phyloP scores from a whole-genome alignment of 305 asterid species.

The Caryopteris hybrid region DNA sequence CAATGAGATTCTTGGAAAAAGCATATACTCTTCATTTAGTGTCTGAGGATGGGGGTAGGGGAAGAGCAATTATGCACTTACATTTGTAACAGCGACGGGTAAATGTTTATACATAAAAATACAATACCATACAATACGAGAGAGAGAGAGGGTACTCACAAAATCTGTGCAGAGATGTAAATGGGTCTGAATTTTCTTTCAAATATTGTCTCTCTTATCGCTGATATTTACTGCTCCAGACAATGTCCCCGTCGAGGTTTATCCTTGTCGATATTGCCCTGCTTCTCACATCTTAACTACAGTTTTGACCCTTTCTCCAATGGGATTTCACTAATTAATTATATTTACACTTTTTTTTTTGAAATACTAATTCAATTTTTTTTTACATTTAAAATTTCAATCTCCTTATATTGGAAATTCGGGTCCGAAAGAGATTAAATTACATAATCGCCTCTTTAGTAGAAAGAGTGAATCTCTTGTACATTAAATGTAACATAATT shows the following conservation, averaged over 20 bases:
- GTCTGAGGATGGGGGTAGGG: neutral
- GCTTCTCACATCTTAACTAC: conserved; percentile 10
- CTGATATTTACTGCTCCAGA: conserved; percentile 30
- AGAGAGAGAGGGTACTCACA: conserved; percentile 18
- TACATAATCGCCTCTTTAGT: too few relatives aligned
- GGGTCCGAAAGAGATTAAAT: too few relatives aligned
- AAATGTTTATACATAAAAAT: conserved; percentile 20
- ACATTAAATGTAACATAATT: too few relatives aligned
- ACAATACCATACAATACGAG: conserved; percentile 10
- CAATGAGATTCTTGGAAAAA: neutral
- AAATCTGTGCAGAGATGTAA: conserved; percentile 35
- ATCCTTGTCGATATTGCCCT: conserved; percentile 16
- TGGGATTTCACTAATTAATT: neutral
- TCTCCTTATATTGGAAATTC: too few relatives aligned
- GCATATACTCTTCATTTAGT: conserved; percentile 8
- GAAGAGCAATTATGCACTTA: conserved; percentile 45
- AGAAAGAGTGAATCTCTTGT: too few relatives aligned
- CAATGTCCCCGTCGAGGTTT: conserved; percentile 34
- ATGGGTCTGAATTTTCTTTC: conserved; percentile 20
- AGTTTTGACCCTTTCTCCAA: conserved; percentile 6
- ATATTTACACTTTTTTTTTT: too few relatives aligned
- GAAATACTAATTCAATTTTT: neutral
- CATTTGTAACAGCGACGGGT: conserved; percentile 44
- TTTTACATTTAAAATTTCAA: too few relatives aligned
- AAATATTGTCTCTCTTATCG: conserved; percentile 15